Conservation (phyloP, 1,284 basidiomycete species). For the Hymenochaete sp. region DNA sequence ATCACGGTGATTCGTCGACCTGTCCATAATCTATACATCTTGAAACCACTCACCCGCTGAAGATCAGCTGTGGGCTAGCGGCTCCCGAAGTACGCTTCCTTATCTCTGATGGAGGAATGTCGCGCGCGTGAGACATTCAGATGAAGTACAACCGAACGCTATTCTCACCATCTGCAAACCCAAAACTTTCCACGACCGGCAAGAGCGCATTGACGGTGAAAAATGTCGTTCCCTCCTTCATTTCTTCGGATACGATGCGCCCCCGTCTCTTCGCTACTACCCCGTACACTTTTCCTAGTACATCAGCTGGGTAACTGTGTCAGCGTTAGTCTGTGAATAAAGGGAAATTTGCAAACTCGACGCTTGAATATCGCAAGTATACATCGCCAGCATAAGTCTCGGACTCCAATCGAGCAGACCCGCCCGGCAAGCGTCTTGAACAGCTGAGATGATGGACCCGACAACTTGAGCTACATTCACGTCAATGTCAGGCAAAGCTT, state of each 20-base stretch:
- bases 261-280: constrained; percentile 89
- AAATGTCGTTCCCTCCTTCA: constrained; percentile 96
- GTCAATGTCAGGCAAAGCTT: neutral
- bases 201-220: constrained; percentile 87
- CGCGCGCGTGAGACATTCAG: neutral
- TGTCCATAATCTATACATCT: neutral
- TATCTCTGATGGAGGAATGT: constrained; percentile 58
- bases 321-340: constrained; percentile 4
- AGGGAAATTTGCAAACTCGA: constrained; percentile 56
- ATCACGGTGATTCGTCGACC: neutral
- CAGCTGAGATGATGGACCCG: constrained; percentile 82
- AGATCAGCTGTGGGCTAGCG: constrained; percentile 93
- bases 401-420: constrained; percentile 97
- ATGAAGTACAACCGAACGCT: neutral
- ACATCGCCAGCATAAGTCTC: constrained; percentile 95
- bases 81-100: constrained; percentile 94
- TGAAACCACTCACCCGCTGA: constrained; percentile 65
- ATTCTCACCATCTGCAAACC: constrained; percentile 84
- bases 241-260: constrained; percentile 91
- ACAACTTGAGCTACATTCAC: constrained; percentile 57
- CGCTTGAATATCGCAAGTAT: constrained; percentile 97
- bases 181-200: constrained; percentile 97
- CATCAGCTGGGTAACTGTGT: constrained; percentile 60
- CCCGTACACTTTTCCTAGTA: constrained; percentile 95
- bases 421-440: constrained; percentile 83